Evolutionary conservation across 805 yeast species (phyloP), one percentile per base, ranked within the genome.

Genomic region (Zygotorulaspora danielsina): DNA sequence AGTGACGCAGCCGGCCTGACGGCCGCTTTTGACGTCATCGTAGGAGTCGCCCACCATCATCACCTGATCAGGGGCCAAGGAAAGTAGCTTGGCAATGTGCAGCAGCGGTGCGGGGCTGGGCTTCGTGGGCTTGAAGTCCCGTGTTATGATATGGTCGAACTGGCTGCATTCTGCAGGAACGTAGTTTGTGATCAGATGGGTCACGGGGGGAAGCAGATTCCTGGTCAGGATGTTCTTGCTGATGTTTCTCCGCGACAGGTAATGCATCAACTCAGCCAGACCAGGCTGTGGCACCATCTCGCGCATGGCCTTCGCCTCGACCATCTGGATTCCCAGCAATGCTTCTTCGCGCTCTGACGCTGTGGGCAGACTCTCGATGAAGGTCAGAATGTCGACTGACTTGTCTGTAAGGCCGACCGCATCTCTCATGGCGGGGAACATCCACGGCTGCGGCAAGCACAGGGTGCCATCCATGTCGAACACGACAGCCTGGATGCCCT

Each of bases 381-480:
- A 71, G 19, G 65, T 69, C 5, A 81, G 59, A 19, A 81, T 76
- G 53, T 81, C 89, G 5, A 69, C 51, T 0, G 60, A 48, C 29
- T 65, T 63, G 39, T 64, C 64, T 10, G 54, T 54, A 8, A 79
- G 66, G 1, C 79, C 77, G 17, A 81, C 61, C 0, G 79, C 79
- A 15, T 68, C 65, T 41, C 86, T 66, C 86, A 81, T 80, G 33
- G 75, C 76, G 9, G 58, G 59, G 49, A 71, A 71, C 75, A 71
- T 71, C 76, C 76, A 71, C 0, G 72, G 65, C 53, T 80, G 86
- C 1, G 87, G 86, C 10, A 73, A 62, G 47, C 84, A 78, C 39
- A 83, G 54, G 0, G 90, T 83, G 4, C 89, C 89, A 55, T 83
- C 90, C 90, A 83, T 82, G 51, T 83, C 90, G 54, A 83, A 83